These are phyloP conservation scores for Aureobasidium zeae DNA, from an alignment of 2,329 filamentous ascomycete genomes.

Conservation along the genomic window DNA sequence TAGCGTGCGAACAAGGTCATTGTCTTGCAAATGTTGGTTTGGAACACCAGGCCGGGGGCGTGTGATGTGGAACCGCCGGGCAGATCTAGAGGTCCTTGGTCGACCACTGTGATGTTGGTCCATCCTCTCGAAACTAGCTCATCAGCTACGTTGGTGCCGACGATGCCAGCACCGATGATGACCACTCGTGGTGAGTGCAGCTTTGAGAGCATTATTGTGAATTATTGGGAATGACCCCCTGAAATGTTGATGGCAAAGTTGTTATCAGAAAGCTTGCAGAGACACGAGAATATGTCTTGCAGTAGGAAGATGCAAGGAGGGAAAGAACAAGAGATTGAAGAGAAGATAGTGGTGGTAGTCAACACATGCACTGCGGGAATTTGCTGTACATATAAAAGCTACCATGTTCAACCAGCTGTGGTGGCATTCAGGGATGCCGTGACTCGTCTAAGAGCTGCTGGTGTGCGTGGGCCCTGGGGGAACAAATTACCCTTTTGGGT, in stretches of 20 bases:
- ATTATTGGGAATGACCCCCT: neutral
- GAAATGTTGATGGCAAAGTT: neutral
- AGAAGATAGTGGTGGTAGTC: neutral
- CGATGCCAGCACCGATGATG: constrained; percentile 56
- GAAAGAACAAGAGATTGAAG: neutral
- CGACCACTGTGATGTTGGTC: constrained; percentile 54
- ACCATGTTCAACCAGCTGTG: constrained; percentile 1
- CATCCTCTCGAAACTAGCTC: constrained; percentile 55
- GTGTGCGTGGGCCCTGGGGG: no score
- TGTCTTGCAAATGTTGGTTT: constrained; percentile 50
- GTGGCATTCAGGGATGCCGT: constrained; percentile 4
- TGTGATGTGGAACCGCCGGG: constrained; percentile 58
- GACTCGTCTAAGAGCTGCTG: constrained; percentile 10
- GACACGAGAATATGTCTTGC: neutral
- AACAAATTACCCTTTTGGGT: no score
- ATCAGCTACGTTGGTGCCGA: constrained; percentile 55
- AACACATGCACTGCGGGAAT: neutral
- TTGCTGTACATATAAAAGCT: constrained; percentile 9
- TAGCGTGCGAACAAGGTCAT: constrained; percentile 53
- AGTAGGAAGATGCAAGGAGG: neutral
- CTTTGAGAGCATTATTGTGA: constrained; percentile 13
- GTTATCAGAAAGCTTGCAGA: neutral
- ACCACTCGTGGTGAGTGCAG: constrained; percentile 40
- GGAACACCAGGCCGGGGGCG: constrained; percentile 55
- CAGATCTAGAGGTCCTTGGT: constrained; percentile 54